A percentile compares a stretch with the other conserved stretches of the same genome.
These are phyloP conservation scores for Dioscorea alata DNA, from an alignment of 106 monocot genomes.

Conservation along the genomic window DNA sequence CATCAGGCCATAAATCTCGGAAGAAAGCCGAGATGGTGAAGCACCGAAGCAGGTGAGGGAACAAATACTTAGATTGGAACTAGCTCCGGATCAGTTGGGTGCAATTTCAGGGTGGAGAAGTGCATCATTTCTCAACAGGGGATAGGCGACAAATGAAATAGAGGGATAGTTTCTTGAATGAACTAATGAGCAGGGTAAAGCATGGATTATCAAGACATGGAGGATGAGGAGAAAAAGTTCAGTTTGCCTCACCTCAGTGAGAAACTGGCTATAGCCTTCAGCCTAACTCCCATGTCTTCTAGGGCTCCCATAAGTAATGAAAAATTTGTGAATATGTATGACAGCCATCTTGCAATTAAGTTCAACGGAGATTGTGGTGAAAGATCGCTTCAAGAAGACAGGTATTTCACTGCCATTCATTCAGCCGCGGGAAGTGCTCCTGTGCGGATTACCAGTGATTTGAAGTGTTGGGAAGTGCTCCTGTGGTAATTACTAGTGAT, in stretches of 20 bases:
- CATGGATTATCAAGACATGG: slow-evolving; percentile 62
- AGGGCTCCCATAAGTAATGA: slow-evolving; percentile 43
- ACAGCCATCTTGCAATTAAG: slow-evolving; percentile 50
- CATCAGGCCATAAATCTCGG: slow-evolving; percentile 55
- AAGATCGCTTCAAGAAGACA: too few relatives aligned
- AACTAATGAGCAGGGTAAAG: slow-evolving; percentile 44
- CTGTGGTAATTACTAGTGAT: slow-evolving; percentile 63
- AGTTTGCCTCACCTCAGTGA: slow-evolving; percentile 58
- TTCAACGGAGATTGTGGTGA: slow-evolving; percentile 52
- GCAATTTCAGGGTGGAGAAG: slow-evolving; percentile 49
- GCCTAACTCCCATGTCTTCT: slow-evolving; percentile 30
- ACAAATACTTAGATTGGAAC: slow-evolving; percentile 51
- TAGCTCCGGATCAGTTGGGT: slow-evolving; percentile 72
- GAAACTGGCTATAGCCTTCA: slow-evolving; percentile 53
- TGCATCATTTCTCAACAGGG: slow-evolving; percentile 58
- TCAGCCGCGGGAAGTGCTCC: slow-evolving; percentile 38
- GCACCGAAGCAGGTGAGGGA: slow-evolving; percentile 48
- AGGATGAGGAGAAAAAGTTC: slow-evolving; percentile 67
- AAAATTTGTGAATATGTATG: slow-evolving; percentile 59
- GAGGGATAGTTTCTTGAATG: slow-evolving; percentile 24
- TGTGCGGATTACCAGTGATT: slow-evolving; percentile 63
- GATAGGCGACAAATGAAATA: slow-evolving; percentile 30
- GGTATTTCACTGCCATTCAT: slow-evolving; percentile 58
- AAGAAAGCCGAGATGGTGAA: slow-evolving; percentile 48
- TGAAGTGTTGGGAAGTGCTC: slow-evolving; percentile 43